phyloP scores from a whole-genome alignment of 2,329 filamentous ascomycete species.

The Tricladium varicosporioides region DNA sequence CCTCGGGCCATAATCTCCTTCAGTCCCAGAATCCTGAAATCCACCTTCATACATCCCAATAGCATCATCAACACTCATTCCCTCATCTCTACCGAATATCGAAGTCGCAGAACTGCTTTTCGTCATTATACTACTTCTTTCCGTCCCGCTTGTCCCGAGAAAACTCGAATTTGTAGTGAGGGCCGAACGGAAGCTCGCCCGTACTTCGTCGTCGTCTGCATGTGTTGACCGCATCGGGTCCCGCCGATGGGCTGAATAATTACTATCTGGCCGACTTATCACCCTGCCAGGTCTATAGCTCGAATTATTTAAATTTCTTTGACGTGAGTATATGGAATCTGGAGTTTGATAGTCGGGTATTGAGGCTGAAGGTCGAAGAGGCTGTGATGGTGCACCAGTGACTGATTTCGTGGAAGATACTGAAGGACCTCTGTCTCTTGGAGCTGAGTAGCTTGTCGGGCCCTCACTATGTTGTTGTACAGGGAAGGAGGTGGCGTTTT shows the following conservation, averaged over 20 bases:
- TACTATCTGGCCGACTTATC: conserved; percentile 27
- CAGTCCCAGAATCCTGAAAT: conserved; percentile 51
- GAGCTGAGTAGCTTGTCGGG: conserved; percentile 16
- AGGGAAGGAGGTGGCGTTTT: conserved; percentile 23
- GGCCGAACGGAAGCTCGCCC: conserved; percentile 59
- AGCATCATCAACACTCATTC: conserved; percentile 63
- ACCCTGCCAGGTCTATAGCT: conserved; percentile 22
- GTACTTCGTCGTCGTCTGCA: conserved; percentile 39
- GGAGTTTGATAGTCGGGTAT: conserved; percentile 33
- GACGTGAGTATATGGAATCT: conserved; percentile 30
- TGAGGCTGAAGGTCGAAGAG: conserved; percentile 31
- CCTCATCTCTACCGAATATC: conserved; percentile 51
- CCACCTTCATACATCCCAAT: conserved; percentile 69
- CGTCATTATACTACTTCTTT: conserved; percentile 78
- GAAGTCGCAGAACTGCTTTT: conserved; percentile 74
- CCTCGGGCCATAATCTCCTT: conserved; percentile 34
- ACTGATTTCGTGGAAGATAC: conserved; percentile 30
- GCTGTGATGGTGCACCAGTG: conserved; percentile 8
- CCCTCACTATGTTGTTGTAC: conserved; percentile 23
- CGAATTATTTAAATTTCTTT: conserved; percentile 30
- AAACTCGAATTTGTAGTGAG: conserved; percentile 58
- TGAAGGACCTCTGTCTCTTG: conserved; percentile 31
- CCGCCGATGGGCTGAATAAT: conserved; percentile 25
- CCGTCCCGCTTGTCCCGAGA: conserved; percentile 65
- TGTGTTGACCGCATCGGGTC: conserved; percentile 28